Base-by-base conservation (phyloP, 345 rosid genomes). In the Bruguiera parviflora region DNA sequence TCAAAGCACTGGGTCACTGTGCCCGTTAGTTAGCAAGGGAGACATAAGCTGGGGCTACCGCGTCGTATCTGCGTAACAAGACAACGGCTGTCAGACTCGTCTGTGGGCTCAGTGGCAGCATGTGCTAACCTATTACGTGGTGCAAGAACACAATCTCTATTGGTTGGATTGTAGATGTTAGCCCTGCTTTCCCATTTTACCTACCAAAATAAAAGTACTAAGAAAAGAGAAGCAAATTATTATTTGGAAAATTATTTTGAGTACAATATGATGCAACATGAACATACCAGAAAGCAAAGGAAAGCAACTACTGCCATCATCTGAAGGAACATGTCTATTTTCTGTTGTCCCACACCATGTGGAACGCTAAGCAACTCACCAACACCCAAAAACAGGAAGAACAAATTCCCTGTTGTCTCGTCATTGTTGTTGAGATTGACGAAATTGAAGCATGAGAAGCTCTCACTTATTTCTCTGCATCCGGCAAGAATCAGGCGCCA, bases 281-380 rank as follows among this genome's bases (percentile, higher is more conserved):
- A 70, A 35, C 67, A 49, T 19, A 52, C 57, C 39, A 53, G 19
- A 49, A 64, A 39, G 46, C 46, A 5, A 63, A 43, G n/a, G 46
- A 56, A 28, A 27, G 31, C 1, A 18, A 24, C 15, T 64, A 51
- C 65, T 16, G 52, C n/a, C 59, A 51, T 16, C 57, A 51, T 37
- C 27, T 20, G 57, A 63, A 65, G 28, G 32, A 32, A 10, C 46
- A 8, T 24, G 64, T 49, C 69, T 56, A 21, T 64, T 65, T 49
- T 20, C 49, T 43, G 51, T 5, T 64, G 75, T 29, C 75, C 58
- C 75, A 46, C 70, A 16, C 29, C 69, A 72, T 58, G 64, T 65
- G 70, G 58, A 16, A 56, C 29, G 16, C 43, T 27, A 2, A 47
- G n/a, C 52, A 13, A 13, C 37, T 21, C 13, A 29, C 37, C 0